phyloP scores from a whole-genome alignment of 768 basidiomycete species.

The Leucocoprinus leucothites region DNA sequence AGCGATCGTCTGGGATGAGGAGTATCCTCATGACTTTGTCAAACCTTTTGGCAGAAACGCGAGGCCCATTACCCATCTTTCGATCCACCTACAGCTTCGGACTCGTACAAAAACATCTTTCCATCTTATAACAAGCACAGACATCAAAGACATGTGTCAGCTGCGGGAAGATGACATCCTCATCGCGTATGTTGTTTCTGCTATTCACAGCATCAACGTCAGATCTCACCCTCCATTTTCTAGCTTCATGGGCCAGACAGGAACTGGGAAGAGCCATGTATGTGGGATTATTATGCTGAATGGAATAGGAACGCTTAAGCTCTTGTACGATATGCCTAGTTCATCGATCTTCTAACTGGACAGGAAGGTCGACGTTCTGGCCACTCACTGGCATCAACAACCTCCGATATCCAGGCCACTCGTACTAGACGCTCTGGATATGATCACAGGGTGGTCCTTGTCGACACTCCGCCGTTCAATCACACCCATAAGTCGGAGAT shows the following conservation, averaged over 20 bases:
- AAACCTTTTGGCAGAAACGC: too few relatives aligned
- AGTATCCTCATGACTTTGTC: too few relatives aligned
- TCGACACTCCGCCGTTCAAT: constrained; percentile 27
- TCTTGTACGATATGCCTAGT: too few relatives aligned
- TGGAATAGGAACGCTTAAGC: too few relatives aligned
- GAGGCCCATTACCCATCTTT: too few relatives aligned
- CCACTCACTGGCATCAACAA: constrained; percentile 30
- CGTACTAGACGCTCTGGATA: neutral
- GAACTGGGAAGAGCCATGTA: constrained; percentile 28
- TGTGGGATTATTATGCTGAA: constrained; percentile 5
- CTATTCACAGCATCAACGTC: neutral
- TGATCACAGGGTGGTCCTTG: constrained; percentile 13
- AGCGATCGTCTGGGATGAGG: too few relatives aligned
- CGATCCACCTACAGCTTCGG: too few relatives aligned
- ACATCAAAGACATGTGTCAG: too few relatives aligned
- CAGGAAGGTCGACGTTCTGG: constrained; percentile 13
- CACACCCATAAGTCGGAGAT: constrained; percentile 18
- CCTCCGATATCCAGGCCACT: constrained; percentile 21
- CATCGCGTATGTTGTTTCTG: neutral
- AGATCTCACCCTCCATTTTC: neutral
- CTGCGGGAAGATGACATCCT: too few relatives aligned
- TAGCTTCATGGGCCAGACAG: constrained; percentile 26
- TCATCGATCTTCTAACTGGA: too few relatives aligned
- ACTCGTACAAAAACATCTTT: too few relatives aligned
- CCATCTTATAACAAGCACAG: too few relatives aligned